Percentiles rank a stretch among this genome's conserved stretches.
Evolutionary conservation across 75 land plant species (phyloP).

Genomic region (Adiantum capillusveneris): DNA sequence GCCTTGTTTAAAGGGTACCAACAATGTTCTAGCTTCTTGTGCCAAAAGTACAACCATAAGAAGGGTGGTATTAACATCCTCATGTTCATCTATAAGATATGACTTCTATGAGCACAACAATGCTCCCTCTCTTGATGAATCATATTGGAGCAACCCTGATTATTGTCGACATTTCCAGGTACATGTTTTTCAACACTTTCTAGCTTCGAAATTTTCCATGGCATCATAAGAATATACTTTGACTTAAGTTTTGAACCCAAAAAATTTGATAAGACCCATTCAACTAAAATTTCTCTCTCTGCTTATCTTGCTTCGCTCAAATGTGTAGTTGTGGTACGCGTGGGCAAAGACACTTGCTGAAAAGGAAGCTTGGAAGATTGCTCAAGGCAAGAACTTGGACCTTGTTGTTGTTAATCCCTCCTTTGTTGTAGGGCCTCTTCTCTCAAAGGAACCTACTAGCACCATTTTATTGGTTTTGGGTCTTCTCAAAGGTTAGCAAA

Average conservation of each 20-base stretch:
- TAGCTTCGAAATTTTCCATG: no score
- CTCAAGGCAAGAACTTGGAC: constrained; percentile 46
- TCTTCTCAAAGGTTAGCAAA: constrained; percentile 48
- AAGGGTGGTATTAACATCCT: constrained; percentile 76
- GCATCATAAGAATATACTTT: no score
- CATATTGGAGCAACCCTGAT: constrained; percentile 65
- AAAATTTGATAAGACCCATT: no score
- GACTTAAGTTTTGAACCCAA: no score
- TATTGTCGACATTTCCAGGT: constrained; percentile 73
- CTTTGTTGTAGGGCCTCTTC: constrained; percentile 73
- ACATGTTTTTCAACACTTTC: no score
- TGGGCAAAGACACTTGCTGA: constrained; percentile 87
- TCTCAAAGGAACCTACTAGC: constrained; percentile 74
- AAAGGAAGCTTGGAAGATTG: constrained; percentile 65
- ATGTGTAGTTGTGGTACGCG: constrained; percentile 76
- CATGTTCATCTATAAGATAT: constrained; percentile 86
- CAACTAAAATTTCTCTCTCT: not conserved
- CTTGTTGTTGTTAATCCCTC: constrained; percentile 89
- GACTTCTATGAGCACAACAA: constrained; percentile 35
- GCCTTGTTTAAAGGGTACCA: constrained; percentile 60
- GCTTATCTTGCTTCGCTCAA: not conserved
- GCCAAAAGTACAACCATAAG: constrained; percentile 28
- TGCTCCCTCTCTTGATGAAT: constrained; percentile 53
- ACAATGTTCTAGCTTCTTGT: constrained; percentile 74
- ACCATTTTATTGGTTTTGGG: constrained; percentile 48